Percentiles rank a stretch among this genome's conserved stretches.
Conservation (phyloP, 83 land plant species). For the Diphasiastrum complanatum region DNA sequence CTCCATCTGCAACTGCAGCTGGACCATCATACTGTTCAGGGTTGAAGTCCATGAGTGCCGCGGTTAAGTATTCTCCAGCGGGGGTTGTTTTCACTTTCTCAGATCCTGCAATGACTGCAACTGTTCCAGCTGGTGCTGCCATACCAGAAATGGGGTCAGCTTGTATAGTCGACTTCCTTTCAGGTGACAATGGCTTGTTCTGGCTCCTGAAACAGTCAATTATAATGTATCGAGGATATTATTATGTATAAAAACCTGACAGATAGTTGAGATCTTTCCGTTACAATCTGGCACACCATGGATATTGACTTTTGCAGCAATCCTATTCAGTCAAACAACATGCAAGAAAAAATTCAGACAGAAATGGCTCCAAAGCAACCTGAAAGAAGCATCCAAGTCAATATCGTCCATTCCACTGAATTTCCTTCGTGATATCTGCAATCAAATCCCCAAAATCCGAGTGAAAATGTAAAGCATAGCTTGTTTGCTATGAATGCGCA, state of each 20-base stretch:
- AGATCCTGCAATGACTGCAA: conserved; percentile 54
- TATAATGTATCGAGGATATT: no score
- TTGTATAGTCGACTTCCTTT: conserved; percentile 4
- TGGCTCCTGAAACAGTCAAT: no score
- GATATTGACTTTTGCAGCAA: no score
- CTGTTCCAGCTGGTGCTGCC: conserved; percentile 35
- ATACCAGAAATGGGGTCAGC: conserved; percentile 18
- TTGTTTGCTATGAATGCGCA: no score
- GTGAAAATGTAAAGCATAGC: no score
- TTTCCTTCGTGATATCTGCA: conserved; percentile 29
- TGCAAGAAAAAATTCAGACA: neutral
- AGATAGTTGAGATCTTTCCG: no score
- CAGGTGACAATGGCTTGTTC: conserved; percentile 15
- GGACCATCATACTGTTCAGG: conserved; percentile 83
- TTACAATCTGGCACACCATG: no score
- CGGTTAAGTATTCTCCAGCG: conserved; percentile 93
- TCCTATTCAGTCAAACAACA: no score
- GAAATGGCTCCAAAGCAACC: neutral
- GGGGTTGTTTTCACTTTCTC: conserved; percentile 75
- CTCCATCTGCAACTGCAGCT: conserved; percentile 93
- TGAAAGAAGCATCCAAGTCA: conserved; percentile 22
- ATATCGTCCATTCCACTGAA: conserved; percentile 30
- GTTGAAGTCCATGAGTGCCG: conserved; percentile 86
- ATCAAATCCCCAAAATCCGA: neutral
- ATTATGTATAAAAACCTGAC: no score